A percentile compares a stretch with the other conserved stretches of the same genome.
phyloP scores from a whole-genome alignment of 2,329 filamentous ascomycete species.

The Macrophomina phaseolina region DNA sequence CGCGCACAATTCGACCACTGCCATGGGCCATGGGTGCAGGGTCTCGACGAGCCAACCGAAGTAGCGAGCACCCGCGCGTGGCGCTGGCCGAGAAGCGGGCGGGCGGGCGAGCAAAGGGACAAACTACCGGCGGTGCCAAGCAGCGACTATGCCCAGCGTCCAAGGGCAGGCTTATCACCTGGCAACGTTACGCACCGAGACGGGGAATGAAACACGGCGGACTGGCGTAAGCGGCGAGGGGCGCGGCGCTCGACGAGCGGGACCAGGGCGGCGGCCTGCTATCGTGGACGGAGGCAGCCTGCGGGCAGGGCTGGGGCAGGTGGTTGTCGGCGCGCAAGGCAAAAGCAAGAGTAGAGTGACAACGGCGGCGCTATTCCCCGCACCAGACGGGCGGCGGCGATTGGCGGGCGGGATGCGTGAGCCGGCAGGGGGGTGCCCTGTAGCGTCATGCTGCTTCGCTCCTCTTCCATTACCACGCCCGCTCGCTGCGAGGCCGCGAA shows the following conservation, averaged over 20 bases:
- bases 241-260: background rate
- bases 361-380: slow-evolving; percentile 21
- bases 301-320: too few species aligned
- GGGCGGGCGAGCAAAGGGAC: background rate
- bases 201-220: slow-evolving; percentile 11
- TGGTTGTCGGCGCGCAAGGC: background rate
- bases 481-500: background rate
- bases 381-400: slow-evolving; percentile 15
- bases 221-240: background rate
- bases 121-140: slow-evolving; percentile 3
- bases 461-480: background rate
- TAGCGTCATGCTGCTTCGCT: slow-evolving; percentile 12
- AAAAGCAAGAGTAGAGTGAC: slow-evolving; percentile 7
- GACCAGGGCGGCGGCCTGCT: too few species aligned
- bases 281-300: too few species aligned
- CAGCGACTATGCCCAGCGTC: background rate
- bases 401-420: slow-evolving; percentile 7
- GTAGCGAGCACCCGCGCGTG: background rate
- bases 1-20: background rate
- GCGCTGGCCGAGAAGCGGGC: background rate
- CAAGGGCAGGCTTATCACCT: background rate
- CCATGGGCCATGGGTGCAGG: background rate
- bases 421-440: background rate
- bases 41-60: background rate
- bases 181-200: background rate